These are phyloP conservation scores for Colletotrichum trifolii DNA, from an alignment of 2,329 filamentous ascomycete species.

Conservation along the genomic window DNA sequence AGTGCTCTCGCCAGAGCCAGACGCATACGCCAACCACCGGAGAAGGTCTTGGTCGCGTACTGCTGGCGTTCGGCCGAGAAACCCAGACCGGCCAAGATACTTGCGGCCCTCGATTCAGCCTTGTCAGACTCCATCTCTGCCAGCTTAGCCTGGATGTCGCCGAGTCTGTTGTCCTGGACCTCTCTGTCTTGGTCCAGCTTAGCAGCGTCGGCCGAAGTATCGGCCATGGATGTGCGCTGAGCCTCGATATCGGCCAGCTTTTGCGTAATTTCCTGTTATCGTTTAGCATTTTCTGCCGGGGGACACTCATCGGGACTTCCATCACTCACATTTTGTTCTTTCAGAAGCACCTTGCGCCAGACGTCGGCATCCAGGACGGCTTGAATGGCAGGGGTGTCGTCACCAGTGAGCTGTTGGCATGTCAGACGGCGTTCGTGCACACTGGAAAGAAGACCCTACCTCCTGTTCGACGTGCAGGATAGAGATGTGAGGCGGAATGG, in stretches of 20 bases:
- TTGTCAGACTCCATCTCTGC: constrained; percentile 99
- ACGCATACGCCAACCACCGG: constrained; percentile 99
- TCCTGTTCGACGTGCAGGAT: constrained; percentile 99
- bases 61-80: constrained; percentile 95
- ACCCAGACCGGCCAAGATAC: constrained; percentile 94
- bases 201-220: constrained; percentile 90
- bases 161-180: constrained; percentile 88
- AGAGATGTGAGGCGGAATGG: constrained; percentile 96
- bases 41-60: constrained; percentile 95
- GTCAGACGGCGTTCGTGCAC: constrained; percentile 18
- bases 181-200: constrained; percentile 89
- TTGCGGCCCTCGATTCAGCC: constrained; percentile 93
- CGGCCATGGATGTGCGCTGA: constrained; percentile 82
- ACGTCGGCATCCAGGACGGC: constrained; percentile 97
- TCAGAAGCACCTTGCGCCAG: constrained; percentile 94
- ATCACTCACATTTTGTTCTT: constrained; percentile 81
- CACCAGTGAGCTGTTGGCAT: constrained; percentile 79
- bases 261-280: constrained; percentile 76
- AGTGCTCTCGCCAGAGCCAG: constrained; percentile 92
- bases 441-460: constrained; percentile 56
- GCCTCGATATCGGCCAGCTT: constrained; percentile 82
- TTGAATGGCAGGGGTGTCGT: constrained; percentile 94
- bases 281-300: constrained; percentile 43
- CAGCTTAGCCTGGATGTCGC: constrained; percentile 90
- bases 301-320: too few relatives aligned